Conservation (phyloP, 1,139 yeast species). For the Geotrichum europaeum region DNA sequence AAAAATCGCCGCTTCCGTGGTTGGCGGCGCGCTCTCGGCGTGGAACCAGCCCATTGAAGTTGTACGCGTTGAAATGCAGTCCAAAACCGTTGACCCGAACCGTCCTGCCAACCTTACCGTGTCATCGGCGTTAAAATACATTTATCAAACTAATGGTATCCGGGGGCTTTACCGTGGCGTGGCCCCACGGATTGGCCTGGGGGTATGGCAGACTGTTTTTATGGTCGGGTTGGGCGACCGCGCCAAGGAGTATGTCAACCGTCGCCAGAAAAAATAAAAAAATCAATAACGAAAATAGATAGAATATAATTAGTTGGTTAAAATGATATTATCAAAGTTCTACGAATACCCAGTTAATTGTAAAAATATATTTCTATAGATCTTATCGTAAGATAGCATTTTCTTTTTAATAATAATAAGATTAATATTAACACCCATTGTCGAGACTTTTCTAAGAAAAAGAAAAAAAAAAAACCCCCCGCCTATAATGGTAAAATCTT, state of each 20-base stretch:
- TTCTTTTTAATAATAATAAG: background rate
- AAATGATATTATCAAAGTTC: background rate
- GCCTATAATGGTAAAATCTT: background rate
- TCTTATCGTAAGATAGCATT: background rate
- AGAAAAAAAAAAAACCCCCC: background rate
- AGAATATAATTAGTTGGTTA: background rate
- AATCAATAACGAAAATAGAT: background rate
- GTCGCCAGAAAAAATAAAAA: background rate
- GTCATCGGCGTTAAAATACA: conserved; percentile 70
- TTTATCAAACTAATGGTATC: conserved; percentile 73
- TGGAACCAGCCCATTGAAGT: conserved; percentile 99
- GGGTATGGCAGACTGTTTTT: conserved; percentile 97
- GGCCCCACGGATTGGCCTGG: conserved; percentile 91
- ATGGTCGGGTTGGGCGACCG: conserved; percentile 98
- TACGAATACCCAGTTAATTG: background rate
- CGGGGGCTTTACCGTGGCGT: conserved; percentile 95
- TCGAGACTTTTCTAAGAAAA: too few relatives aligned
- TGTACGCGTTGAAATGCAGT: conserved; percentile 96
- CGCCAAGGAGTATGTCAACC: conserved; percentile 44
- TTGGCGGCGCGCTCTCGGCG: conserved; percentile 96
- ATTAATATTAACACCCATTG: background rate
- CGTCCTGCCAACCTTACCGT: conserved; percentile 90
- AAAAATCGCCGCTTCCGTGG: conserved; percentile 76
- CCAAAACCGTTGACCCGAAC: conserved; percentile 84
- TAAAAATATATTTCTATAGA: background rate